Evolutionary conservation across 2,329 filamentous ascomycete genomes (phyloP).

Genomic region (Huntiella savannae): DNA sequence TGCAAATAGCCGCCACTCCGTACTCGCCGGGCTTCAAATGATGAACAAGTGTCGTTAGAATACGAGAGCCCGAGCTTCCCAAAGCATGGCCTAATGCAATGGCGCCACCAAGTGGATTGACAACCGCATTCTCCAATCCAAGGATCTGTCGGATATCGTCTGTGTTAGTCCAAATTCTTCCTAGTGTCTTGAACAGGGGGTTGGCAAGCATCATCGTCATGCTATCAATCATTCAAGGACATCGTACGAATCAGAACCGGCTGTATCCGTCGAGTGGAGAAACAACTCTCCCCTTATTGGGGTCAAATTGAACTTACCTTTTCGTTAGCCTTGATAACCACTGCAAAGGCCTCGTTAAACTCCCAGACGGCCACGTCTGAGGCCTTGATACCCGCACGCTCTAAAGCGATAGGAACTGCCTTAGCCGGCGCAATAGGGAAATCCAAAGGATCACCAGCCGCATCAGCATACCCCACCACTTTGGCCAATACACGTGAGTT

Average conservation of each 20-base stretch:
- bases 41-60: slow-evolving; percentile 75
- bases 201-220: too few species aligned
- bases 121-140: slow-evolving; percentile 56
- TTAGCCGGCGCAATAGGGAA: slow-evolving; percentile 87
- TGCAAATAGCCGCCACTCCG: slow-evolving; percentile 89
- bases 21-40: slow-evolving; percentile 86
- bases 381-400: slow-evolving; percentile 75
- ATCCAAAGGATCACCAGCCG: slow-evolving; percentile 76
- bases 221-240: too few species aligned
- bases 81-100: slow-evolving; percentile 84
- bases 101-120: slow-evolving; percentile 78
- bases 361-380: slow-evolving; percentile 91
- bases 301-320: slow-evolving; percentile 34
- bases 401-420: slow-evolving; percentile 75
- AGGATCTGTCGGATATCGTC: slow-evolving; percentile 38
- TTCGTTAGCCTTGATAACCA: slow-evolving; percentile 84
- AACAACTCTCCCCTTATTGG: too few species aligned
- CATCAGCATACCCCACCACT: slow-evolving; percentile 74
- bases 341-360: slow-evolving; percentile 96
- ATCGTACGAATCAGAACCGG: too few species aligned
- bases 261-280: too few species aligned
- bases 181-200: too few species aligned
- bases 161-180: neutral
- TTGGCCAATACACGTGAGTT: slow-evolving; percentile 69
- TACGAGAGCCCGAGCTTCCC: slow-evolving; percentile 81